phyloP scores from a whole-genome alignment of 306 rosid genomes.

The Quercus mongolica region DNA sequence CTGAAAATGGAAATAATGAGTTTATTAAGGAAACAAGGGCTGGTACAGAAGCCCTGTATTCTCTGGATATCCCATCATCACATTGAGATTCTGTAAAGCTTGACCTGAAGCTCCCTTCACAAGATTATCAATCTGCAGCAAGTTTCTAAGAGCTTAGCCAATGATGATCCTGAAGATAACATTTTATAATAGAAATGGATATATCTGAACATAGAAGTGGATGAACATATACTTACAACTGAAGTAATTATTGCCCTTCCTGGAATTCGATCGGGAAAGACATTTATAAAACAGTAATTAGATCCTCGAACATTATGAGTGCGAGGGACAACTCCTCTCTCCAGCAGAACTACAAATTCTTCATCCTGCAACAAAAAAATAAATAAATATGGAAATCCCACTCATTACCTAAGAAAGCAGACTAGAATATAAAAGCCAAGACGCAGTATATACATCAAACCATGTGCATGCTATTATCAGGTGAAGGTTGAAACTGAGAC shows the following conservation, averaged over 20 bases:
- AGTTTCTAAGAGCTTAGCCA: conserved; percentile 14
- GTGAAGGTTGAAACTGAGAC: background rate
- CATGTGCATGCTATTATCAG: conserved; percentile 15
- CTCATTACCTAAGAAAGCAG: background rate
- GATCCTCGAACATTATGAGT: conserved; percentile 83
- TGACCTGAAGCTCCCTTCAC: conserved; percentile 99
- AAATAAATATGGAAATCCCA: conserved; percentile 2
- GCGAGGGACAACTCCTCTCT: conserved; percentile 68
- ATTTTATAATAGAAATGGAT: background rate
- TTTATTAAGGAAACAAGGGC: conserved; percentile 68
- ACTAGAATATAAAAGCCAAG: conserved; percentile 5
- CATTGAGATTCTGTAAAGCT: conserved; percentile 88
- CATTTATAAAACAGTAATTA: conserved; percentile 76
- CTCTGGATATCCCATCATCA: conserved; percentile 84
- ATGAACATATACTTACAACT: conserved; percentile 52
- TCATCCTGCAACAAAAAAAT: conserved; percentile 57
- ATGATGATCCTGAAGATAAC: background rate
- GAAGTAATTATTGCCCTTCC: conserved; percentile 90
- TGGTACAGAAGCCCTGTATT: conserved; percentile 70
- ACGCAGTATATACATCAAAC: conserved; percentile 2
- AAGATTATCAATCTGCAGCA: conserved; percentile 85
- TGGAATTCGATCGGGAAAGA: conserved; percentile 78
- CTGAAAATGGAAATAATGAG: background rate
- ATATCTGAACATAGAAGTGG: background rate
- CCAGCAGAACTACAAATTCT: conserved; percentile 69